A percentile compares a stretch with the other conserved stretches of the same genome.
phyloP scores from a whole-genome alignment of 2,329 filamentous ascomycete genomes.

The Dissoconium aciculare region DNA sequence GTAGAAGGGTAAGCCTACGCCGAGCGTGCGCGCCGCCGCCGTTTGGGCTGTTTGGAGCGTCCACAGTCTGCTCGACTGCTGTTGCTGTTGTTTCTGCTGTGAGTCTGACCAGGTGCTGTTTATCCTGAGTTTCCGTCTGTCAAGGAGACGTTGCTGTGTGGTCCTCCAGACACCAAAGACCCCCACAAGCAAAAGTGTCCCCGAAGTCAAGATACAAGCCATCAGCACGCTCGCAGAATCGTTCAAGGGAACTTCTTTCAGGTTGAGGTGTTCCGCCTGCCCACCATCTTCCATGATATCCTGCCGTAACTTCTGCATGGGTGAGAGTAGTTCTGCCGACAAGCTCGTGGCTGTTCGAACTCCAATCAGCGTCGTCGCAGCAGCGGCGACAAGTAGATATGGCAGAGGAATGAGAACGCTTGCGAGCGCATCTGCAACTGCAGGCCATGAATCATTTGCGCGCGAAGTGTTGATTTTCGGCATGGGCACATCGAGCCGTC shows the following conservation, averaged over 20 bases:
- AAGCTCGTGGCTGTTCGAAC: too few relatives aligned
- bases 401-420: constrained; percentile 37
- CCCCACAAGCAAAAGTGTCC: constrained; percentile 32
- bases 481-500: too few relatives aligned
- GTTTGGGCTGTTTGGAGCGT: constrained; percentile 10
- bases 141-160: too few relatives aligned
- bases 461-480: too few relatives aligned
- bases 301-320: constrained; percentile 18
- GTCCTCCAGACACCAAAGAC: too few relatives aligned
- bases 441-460: too few relatives aligned
- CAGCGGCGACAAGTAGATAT: constrained; percentile 33
- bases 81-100: too few relatives aligned
- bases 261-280: constrained; percentile 2
- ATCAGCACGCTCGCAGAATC: constrained; percentile 30
- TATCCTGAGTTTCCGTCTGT: too few relatives aligned
- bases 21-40: constrained; percentile 13
- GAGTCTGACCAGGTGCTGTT: too few relatives aligned
- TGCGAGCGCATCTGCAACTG: constrained; percentile 29
- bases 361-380: too few relatives aligned
- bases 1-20: constrained; percentile 38
- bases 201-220: constrained; percentile 32
- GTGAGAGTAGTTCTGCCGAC: constrained; percentile 21
- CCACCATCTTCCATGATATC: constrained; percentile 12
- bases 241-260: constrained; percentile 9
- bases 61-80: too few relatives aligned